phyloP scores from a whole-genome alignment of 768 basidiomycete genomes.

The Boletus tylopilopsis region DNA sequence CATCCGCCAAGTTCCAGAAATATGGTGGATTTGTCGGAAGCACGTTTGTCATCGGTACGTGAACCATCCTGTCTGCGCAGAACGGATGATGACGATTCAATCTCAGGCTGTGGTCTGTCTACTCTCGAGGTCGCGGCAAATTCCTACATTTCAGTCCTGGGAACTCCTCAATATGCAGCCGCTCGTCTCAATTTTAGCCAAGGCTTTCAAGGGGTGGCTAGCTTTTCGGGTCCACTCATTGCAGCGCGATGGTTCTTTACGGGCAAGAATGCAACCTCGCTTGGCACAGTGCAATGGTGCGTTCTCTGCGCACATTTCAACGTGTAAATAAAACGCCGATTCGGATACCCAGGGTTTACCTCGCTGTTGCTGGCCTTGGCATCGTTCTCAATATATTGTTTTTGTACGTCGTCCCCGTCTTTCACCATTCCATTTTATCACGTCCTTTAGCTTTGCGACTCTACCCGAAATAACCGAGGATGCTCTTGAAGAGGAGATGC shows the following conservation, averaged over 20 bases:
- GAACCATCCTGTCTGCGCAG: background rate
- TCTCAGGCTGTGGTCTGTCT: slow-evolving; percentile 57
- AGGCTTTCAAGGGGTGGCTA: slow-evolving; percentile 74
- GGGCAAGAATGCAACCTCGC: slow-evolving; percentile 54
- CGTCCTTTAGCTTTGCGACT: slow-evolving; percentile 50
- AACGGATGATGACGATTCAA: background rate
- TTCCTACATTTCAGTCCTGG: slow-evolving; percentile 73
- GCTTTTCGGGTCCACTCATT: slow-evolving; percentile 71
- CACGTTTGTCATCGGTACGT: slow-evolving; percentile 62
- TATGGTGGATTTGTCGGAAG: slow-evolving; percentile 74
- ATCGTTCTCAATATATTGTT: slow-evolving; percentile 59
- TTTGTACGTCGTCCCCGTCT: slow-evolving; percentile 39
- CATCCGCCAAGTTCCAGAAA: slow-evolving; percentile 60
- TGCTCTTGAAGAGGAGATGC: slow-evolving; percentile 50
- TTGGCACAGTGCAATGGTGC: slow-evolving; percentile 68
- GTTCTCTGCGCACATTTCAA: background rate
- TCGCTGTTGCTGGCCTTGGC: slow-evolving; percentile 63
- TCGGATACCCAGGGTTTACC: slow-evolving; percentile 48
- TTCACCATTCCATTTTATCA: background rate
- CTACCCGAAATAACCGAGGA: slow-evolving; percentile 72
- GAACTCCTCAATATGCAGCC: slow-evolving; percentile 65
- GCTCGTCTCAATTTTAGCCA: slow-evolving; percentile 78
- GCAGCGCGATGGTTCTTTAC: slow-evolving; percentile 73
- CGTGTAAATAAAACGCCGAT: slow-evolving; percentile 1
- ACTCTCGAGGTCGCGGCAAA: slow-evolving; percentile 73